These are phyloP conservation scores for Colletotrichum viniferum DNA, from an alignment of 2,329 filamentous ascomycete genomes.

Conservation along the genomic window DNA sequence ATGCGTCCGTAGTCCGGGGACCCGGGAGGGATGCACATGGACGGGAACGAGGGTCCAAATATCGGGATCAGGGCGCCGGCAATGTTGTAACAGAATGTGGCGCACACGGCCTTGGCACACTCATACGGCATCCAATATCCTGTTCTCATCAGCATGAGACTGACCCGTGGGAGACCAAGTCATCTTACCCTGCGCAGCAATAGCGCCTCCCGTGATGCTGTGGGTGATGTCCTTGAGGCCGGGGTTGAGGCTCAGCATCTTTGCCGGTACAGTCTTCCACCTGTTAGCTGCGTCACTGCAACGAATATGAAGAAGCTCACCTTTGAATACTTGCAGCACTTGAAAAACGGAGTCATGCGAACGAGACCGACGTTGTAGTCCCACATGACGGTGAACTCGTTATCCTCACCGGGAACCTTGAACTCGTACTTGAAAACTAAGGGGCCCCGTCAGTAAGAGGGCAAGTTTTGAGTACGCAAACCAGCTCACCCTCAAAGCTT, in stretches of 20 bases:
- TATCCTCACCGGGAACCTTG: conserved; percentile 68
- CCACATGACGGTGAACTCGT: conserved; percentile 85
- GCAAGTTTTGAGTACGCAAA: not conserved
- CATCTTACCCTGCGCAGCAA: conserved; percentile 81
- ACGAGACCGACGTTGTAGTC: conserved; percentile 96
- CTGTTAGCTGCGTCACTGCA: not conserved
- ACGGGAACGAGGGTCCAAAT: conserved; percentile 83
- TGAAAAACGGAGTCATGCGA: conserved; percentile 93
- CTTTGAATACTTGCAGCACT: conserved; percentile 86
- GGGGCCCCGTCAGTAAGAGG: not conserved
- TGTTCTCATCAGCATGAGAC: conserved; percentile 36
- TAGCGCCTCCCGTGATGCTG: conserved; percentile 91
- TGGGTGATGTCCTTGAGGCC: conserved; percentile 89
- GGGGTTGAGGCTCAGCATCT: conserved; percentile 77
- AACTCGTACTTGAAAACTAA: conserved; percentile 87
- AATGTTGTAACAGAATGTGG: conserved; percentile 87
- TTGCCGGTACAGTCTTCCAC: conserved; percentile 81
- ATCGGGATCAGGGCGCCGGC: conserved; percentile 86
- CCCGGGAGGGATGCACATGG: conserved; percentile 69
- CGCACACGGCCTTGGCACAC: conserved; percentile 84
- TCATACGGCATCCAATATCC: conserved; percentile 97
- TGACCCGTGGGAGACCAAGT: not conserved
- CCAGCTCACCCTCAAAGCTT: conserved; percentile 79
- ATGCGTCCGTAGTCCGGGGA: conserved; percentile 69
- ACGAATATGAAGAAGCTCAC: conserved; percentile 34